A percentile compares a stretch with the other conserved stretches of the same genome.
These are phyloP conservation scores for Erythrophleum fordii DNA, from an alignment of 306 rosid species.

Conservation along the genomic window DNA sequence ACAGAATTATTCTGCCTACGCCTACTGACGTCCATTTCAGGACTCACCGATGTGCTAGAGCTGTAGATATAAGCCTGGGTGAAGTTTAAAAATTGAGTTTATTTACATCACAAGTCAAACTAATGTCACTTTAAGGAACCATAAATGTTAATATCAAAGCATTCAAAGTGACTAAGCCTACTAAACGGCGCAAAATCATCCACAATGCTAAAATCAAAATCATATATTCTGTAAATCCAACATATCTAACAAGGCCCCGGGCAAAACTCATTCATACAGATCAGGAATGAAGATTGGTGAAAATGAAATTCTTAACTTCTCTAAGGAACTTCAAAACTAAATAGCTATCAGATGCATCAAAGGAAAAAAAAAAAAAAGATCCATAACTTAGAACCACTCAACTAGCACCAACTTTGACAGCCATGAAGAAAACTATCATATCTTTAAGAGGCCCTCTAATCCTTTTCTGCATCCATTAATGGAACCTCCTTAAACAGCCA, in stretches of 20 bases:
- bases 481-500: constrained; percentile 13
- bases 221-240: neutral
- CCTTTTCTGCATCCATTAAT: neutral
- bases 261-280: constrained; percentile 10
- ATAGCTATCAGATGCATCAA: too few species aligned
- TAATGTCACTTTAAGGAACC: neutral
- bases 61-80: neutral
- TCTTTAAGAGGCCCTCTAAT: neutral
- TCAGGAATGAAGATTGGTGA: neutral
- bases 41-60: neutral
- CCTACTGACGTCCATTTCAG: neutral
- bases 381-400: too few species aligned
- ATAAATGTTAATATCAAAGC: neutral
- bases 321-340: neutral
- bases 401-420: too few species aligned
- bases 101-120: neutral
- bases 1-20: neutral
- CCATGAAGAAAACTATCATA: neutral
- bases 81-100: neutral
- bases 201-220: neutral
- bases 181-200: neutral
- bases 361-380: too few species aligned
- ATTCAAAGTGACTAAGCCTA: neutral
- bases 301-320: neutral
- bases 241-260: neutral